These are phyloP conservation scores for Arachnomyces sp. DNA, from an alignment of 2,329 filamentous ascomycete species.

Conservation along the genomic window DNA sequence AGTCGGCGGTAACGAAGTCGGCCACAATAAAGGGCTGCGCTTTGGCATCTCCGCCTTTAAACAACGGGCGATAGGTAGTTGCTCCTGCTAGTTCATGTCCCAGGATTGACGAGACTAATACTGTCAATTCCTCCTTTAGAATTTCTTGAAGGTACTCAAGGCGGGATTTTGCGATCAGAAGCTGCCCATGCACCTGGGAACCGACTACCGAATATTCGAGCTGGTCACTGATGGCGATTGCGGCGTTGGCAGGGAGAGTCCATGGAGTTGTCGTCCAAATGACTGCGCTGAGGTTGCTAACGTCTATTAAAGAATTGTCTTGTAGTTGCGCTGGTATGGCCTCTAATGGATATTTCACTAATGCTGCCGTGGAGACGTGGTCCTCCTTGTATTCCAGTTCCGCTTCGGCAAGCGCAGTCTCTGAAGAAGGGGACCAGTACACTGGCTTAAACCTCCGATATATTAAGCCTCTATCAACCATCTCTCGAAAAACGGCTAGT, in stretches of 20 bases:
- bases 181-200: conserved; percentile 47
- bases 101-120: conserved; percentile 50
- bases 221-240: conserved; percentile 71
- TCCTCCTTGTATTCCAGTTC: conserved; percentile 59
- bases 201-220: conserved; percentile 66
- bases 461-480: conserved; percentile 56
- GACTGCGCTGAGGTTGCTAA: conserved; percentile 61
- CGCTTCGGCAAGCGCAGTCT: conserved; percentile 57
- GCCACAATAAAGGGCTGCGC: conserved; percentile 69
- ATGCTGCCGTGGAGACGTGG: conserved; percentile 53
- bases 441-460: conserved; percentile 57
- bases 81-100: conserved; percentile 58
- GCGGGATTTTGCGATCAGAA: conserved; percentile 66
- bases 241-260: conserved; percentile 89
- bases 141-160: conserved; percentile 50
- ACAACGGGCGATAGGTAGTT: conserved; percentile 61
- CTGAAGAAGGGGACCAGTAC: conserved; percentile 60
- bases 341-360: conserved; percentile 66
- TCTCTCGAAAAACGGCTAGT: conserved; percentile 51
- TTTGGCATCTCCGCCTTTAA: conserved; percentile 53
- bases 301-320: conserved; percentile 32
- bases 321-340: conserved; percentile 39
- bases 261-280: conserved; percentile 98
- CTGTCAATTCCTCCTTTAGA: conserved; percentile 42
- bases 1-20: conserved; percentile 79